These are phyloP conservation scores for Irpex lacteus DNA, from an alignment of 1,284 basidiomycete species.

Conservation along the genomic window DNA sequence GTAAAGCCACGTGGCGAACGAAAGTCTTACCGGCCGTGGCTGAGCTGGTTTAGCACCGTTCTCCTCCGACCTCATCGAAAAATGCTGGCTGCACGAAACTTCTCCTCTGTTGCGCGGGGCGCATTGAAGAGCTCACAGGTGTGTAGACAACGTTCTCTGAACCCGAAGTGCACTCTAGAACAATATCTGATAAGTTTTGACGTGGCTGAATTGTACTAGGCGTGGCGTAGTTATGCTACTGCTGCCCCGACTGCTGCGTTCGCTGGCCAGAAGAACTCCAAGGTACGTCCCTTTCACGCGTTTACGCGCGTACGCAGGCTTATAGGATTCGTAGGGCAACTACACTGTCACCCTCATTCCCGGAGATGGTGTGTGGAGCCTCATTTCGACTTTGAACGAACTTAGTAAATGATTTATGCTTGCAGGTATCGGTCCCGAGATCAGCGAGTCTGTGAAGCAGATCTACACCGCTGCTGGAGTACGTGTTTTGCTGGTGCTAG, in stretches of 20 bases:
- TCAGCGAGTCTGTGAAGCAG: slow-evolving; percentile 92
- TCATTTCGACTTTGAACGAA: slow-evolving; percentile 9
- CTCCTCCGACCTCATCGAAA: slow-evolving; percentile 25
- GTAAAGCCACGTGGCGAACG: slow-evolving; percentile 19
- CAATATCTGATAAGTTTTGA: background rate
- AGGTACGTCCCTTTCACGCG: slow-evolving; percentile 50
- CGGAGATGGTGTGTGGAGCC: slow-evolving; percentile 70
- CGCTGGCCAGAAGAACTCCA: slow-evolving; percentile 82
- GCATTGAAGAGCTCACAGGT: slow-evolving; percentile 47
- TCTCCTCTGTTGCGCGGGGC: slow-evolving; percentile 53
- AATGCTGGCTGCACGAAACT: slow-evolving; percentile 60
- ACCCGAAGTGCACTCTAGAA: background rate
- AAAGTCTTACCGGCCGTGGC: slow-evolving; percentile 19
- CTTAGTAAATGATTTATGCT: slow-evolving; percentile 6
- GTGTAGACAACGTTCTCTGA: slow-evolving; percentile 6
- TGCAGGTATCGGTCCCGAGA: slow-evolving; percentile 96
- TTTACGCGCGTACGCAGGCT: background rate
- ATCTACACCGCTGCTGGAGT: slow-evolving; percentile 91
- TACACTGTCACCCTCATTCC: slow-evolving; percentile 93
- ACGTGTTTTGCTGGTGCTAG: slow-evolving; percentile 10
- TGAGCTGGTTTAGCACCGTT: slow-evolving; percentile 22
- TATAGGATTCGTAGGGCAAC: slow-evolving; percentile 67
- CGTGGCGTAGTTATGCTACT: slow-evolving; percentile 63
- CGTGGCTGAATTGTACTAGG: slow-evolving; percentile 31
- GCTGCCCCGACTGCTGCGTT: slow-evolving; percentile 81